Percentiles rank a stretch among this genome's conserved stretches.
These are phyloP conservation scores for Salix brachista DNA, from an alignment of 345 rosid genomes.

Conservation along the genomic window DNA sequence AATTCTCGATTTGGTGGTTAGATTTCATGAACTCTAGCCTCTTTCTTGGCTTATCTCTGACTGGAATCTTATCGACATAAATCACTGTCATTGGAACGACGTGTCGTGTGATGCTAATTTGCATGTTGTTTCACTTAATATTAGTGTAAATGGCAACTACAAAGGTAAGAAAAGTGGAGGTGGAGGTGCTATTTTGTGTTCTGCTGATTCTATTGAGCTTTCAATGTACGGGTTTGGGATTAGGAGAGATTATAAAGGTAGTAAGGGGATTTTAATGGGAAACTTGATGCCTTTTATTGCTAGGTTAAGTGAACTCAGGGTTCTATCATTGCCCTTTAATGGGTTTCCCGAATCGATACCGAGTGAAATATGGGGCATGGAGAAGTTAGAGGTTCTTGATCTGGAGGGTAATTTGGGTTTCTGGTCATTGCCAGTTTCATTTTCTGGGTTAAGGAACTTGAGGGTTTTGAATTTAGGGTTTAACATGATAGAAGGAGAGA, in stretches of 20 bases:
- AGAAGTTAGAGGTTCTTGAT: conserved; percentile 80
- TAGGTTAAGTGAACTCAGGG: conserved; percentile 56
- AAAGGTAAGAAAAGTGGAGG: conserved; percentile 39
- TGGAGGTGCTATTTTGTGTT: conserved; percentile 41
- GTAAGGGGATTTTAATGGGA: conserved; percentile 55
- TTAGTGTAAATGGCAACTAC: conserved; percentile 42
- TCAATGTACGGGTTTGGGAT: conserved; percentile 71
- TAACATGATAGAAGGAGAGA: conserved; percentile 56
- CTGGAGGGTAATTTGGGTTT: conserved; percentile 64
- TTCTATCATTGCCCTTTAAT: conserved; percentile 76
- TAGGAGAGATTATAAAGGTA: conserved; percentile 51
- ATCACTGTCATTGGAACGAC: conserved; percentile 65
- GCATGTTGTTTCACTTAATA: conserved; percentile 66
- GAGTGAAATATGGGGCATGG: conserved; percentile 65
- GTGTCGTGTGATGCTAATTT: conserved; percentile 57
- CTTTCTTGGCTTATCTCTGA: conserved; percentile 53
- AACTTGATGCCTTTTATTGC: conserved; percentile 47
- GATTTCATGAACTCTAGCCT: too few species aligned
- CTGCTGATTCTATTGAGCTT: conserved; percentile 45
- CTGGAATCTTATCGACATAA: conserved; percentile 46
- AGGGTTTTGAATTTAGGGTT: conserved; percentile 78
- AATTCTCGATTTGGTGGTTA: too few species aligned
- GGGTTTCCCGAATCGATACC: conserved; percentile 65
- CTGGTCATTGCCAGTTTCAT: conserved; percentile 49
- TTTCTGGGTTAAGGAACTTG: conserved; percentile 48